Conservation (phyloP, 2,329 filamentous ascomycete species). For the Fusarium sp. region DNA sequence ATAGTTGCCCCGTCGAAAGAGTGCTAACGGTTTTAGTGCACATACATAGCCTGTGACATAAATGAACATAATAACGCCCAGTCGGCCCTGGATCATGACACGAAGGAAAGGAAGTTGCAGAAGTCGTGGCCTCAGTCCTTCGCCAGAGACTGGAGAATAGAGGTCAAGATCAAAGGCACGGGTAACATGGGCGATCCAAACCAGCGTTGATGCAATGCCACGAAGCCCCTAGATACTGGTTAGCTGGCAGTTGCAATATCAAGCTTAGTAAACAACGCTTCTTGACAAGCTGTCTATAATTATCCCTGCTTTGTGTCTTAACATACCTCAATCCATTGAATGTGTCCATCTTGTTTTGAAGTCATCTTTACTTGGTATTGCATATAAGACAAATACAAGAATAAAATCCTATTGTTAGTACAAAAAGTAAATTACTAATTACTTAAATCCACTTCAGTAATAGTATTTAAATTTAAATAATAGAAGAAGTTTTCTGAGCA, state of each 20-base stretch:
- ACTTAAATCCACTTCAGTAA: too few species aligned
- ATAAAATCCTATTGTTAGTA: too few species aligned
- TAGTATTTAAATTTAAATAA: too few species aligned
- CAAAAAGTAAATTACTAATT: too few species aligned
- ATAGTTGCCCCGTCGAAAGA: background rate
- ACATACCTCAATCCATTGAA: background rate
- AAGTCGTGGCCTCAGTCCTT: background rate
- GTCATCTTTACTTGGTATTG: background rate
- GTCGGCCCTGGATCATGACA: background rate
- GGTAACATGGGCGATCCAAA: background rate
- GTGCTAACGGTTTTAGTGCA: background rate
- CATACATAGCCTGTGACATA: background rate
- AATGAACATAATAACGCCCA: background rate
- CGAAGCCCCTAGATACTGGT: background rate
- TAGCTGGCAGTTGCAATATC: background rate
- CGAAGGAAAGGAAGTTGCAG: background rate
- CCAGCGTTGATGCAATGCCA: background rate
- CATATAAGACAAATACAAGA: too few species aligned
- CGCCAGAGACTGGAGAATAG: background rate
- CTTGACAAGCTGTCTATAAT: background rate
- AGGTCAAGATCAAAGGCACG: background rate
- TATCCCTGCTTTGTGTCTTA: accelerated
- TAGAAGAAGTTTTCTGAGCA: too few species aligned
- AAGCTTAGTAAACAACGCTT: background rate
- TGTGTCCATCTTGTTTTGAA: background rate